phyloP scores from a whole-genome alignment of 331 rosid species.

The Rosa hybrid region DNA sequence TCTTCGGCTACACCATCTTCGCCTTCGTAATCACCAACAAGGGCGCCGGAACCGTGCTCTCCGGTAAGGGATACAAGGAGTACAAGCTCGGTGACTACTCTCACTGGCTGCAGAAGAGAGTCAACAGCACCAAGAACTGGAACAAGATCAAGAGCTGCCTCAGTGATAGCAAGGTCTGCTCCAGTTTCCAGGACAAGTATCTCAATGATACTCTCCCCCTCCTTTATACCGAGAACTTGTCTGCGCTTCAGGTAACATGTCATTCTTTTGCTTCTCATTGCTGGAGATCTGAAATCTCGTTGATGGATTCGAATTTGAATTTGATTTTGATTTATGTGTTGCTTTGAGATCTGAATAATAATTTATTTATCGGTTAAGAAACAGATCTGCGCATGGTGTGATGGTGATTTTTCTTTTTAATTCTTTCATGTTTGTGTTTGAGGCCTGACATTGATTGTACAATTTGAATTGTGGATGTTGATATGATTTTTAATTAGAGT shows the following conservation, averaged over 20 bases:
- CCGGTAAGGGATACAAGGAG: slow-evolving; percentile 64
- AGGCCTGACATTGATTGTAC: neutral
- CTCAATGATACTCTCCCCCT: slow-evolving; percentile 20
- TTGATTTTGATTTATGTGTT: neutral
- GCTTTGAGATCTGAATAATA: neutral
- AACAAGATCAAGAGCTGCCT: slow-evolving; percentile 70
- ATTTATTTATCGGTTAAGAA: neutral
- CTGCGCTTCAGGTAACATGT: slow-evolving; percentile 67
- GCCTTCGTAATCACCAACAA: slow-evolving; percentile 76
- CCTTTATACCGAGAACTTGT: slow-evolving; percentile 44
- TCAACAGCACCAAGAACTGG: slow-evolving; percentile 53
- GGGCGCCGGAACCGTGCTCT: slow-evolving; percentile 61
- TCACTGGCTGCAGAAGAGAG: slow-evolving; percentile 79
- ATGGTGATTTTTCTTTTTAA: neutral
- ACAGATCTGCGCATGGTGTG: neutral
- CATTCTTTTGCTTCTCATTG: neutral
- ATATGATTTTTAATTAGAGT: neutral
- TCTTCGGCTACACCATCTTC: slow-evolving; percentile 66
- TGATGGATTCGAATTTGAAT: neutral
- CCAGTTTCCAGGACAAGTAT: slow-evolving; percentile 28
- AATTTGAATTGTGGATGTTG: neutral
- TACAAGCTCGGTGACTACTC: slow-evolving; percentile 89
- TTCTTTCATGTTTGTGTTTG: neutral
- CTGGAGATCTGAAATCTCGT: neutral
- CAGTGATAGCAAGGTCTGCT: slow-evolving; percentile 52